Conservation (phyloP, 371 early-diverging fungal species). For the Lichtheimia ornata region DNA sequence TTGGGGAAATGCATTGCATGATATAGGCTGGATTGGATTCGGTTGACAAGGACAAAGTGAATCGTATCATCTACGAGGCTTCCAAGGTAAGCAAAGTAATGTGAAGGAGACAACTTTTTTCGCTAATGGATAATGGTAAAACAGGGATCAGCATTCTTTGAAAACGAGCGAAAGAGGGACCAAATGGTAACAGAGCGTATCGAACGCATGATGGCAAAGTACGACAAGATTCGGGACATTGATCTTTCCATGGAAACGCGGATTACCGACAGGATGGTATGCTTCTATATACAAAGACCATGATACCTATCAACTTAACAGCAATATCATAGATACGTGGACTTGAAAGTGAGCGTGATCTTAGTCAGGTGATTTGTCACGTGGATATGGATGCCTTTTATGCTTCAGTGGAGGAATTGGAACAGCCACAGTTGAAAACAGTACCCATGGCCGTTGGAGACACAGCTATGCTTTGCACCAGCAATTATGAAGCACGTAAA, state of each 20-base stretch:
- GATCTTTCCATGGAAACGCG: constrained; percentile 41
- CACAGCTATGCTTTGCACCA: constrained; percentile 63
- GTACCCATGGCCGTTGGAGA: constrained; percentile 77
- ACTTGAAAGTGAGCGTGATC: constrained; percentile 47
- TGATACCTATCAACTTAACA: neutral
- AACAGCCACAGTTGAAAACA: constrained; percentile 52
- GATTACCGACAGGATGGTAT: constrained; percentile 43
- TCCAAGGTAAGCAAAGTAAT: constrained; percentile 46
- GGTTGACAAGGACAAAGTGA: constrained; percentile 49
- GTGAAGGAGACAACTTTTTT: neutral
- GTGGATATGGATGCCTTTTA: constrained; percentile 79
- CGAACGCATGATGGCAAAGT: constrained; percentile 42
- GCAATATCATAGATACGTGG: constrained; percentile 23
- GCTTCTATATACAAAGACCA: neutral
- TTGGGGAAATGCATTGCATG: neutral
- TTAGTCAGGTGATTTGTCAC: constrained; percentile 57
- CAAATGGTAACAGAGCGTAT: constrained; percentile 47
- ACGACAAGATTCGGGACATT: constrained; percentile 34
- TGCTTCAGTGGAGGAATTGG: constrained; percentile 73
- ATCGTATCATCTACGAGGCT: constrained; percentile 59
- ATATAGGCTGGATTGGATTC: constrained; percentile 48
- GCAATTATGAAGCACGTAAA: constrained; percentile 68
- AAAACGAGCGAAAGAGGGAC: constrained; percentile 54
- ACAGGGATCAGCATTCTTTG: constrained; percentile 64
- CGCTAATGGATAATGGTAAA: neutral